Evolutionary conservation across 2,329 filamentous ascomycete species (phyloP).

Genomic region (Fusarium succisae): DNA sequence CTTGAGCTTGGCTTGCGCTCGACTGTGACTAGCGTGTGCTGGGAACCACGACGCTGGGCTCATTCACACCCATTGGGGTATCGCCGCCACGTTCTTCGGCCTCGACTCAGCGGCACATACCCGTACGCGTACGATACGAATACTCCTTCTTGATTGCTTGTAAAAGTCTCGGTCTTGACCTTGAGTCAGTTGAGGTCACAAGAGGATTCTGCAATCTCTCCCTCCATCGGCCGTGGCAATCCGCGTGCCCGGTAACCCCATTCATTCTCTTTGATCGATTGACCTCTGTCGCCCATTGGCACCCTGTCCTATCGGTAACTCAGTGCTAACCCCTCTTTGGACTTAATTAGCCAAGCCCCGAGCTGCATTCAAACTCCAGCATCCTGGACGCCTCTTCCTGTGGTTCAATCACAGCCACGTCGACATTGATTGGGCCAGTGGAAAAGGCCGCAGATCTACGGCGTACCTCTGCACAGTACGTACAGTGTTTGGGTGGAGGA

Average conservation of each 20-base stretch:
- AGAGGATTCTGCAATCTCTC: slow-evolving; percentile 42
- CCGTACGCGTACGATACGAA: slow-evolving; percentile 5
- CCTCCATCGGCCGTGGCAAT: slow-evolving; percentile 38
- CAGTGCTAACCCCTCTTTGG: slow-evolving; percentile 43
- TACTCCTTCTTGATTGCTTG: slow-evolving; percentile 17
- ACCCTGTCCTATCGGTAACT: slow-evolving; percentile 42
- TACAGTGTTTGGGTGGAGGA: slow-evolving; percentile 37
- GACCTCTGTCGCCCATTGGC: slow-evolving; percentile 36
- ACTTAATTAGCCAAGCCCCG: slow-evolving; percentile 38
- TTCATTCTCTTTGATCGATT: slow-evolving; percentile 37
- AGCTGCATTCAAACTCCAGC: slow-evolving; percentile 40
- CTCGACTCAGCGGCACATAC: slow-evolving; percentile 29
- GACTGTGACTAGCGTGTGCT: slow-evolving; percentile 44
- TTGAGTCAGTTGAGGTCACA: slow-evolving; percentile 44
- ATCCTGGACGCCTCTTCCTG: slow-evolving; percentile 39
- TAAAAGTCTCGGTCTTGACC: slow-evolving; percentile 34
- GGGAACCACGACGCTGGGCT: slow-evolving; percentile 46
- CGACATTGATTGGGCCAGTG: slow-evolving; percentile 40
- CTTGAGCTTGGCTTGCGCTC: slow-evolving; percentile 44
- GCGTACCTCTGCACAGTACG: slow-evolving; percentile 18
- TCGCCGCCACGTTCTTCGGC: slow-evolving; percentile 42
- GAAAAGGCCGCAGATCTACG: slow-evolving; percentile 47
- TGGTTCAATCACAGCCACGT: slow-evolving; percentile 39
- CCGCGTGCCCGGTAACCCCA: slow-evolving; percentile 40
- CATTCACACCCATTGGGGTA: slow-evolving; percentile 43